phyloP scores from a whole-genome alignment of 129 eudicot species.

The Helichrysum umbraculigerum region DNA sequence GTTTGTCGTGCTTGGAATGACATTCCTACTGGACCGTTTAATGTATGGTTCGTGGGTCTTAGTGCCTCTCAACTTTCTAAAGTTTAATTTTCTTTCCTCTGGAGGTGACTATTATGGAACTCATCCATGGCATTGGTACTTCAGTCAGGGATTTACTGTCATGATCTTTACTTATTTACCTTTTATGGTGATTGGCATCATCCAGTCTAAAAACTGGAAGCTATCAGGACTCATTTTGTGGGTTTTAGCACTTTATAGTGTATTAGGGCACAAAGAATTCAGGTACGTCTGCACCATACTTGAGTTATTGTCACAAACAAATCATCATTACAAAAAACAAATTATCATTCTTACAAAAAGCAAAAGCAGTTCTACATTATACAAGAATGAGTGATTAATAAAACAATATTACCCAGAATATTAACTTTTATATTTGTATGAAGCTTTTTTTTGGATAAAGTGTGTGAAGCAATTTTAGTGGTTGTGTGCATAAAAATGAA shows the following conservation, averaged over 20 bases:
- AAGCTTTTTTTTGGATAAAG: not conserved
- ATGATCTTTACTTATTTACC: conserved; percentile 87
- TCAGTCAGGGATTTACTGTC: conserved; percentile 89
- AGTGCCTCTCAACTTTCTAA: conserved; percentile 90
- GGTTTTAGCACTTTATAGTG: conserved; percentile 80
- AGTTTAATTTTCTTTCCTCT: conserved; percentile 89
- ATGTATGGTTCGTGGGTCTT: conserved; percentile 92
- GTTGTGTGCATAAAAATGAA: not conserved
- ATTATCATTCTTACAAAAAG: not conserved
- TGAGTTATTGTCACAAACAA: conserved; percentile 2
- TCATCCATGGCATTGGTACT: conserved; percentile 99
- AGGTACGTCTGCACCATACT: conserved; percentile 46
- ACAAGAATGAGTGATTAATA: not conserved
- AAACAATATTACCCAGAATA: not conserved
- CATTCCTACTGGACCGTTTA: conserved; percentile 66
- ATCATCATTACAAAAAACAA: not conserved
- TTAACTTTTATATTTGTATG: not conserved
- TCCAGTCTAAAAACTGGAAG: conserved; percentile 77
- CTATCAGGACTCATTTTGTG: conserved; percentile 78
- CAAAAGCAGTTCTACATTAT: not conserved
- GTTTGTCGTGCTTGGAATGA: conserved; percentile 62
- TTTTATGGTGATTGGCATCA: conserved; percentile 62
- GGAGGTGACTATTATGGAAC: conserved; percentile 99
- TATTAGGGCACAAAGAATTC: conserved; percentile 96
- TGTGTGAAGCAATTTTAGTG: not conserved